These are phyloP conservation scores for Pseudogymnoascus verrucosus DNA, from an alignment of 2,329 filamentous ascomycete genomes.

Conservation along the genomic window DNA sequence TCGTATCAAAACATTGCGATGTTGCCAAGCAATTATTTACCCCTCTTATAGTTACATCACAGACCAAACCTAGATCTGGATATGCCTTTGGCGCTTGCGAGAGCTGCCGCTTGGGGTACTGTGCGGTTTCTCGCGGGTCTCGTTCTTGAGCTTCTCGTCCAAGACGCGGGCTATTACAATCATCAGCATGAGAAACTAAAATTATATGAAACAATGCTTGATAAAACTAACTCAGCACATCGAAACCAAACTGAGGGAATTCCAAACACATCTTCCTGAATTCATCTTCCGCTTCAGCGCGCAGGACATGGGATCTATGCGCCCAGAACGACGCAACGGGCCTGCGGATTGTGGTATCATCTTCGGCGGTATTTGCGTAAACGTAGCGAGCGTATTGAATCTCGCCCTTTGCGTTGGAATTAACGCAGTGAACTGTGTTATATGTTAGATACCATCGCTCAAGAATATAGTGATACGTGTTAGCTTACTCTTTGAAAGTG, in stretches of 20 bases:
- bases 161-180: constrained; percentile 47
- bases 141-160: constrained; percentile 59
- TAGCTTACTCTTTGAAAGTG: constrained; percentile 62
- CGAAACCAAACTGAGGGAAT: constrained; percentile 86
- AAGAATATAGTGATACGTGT: background rate
- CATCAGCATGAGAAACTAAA: constrained; percentile 16
- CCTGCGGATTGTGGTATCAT: constrained; percentile 66
- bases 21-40: background rate
- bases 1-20: background rate
- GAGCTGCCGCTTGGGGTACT: constrained; percentile 8
- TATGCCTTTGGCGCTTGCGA: constrained; percentile 5
- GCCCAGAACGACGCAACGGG: constrained; percentile 92
- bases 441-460: background rate
- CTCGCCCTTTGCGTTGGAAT: constrained; percentile 80
- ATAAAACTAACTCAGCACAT: constrained; percentile 66
- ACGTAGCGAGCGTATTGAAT: constrained; percentile 88
- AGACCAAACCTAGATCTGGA: background rate
- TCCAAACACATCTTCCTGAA: constrained; percentile 81
- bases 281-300: constrained; percentile 77
- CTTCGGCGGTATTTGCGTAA: constrained; percentile 64
- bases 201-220: background rate
- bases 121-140: constrained; percentile 49
- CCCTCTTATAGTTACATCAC: background rate
- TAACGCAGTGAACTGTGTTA: constrained; percentile 64
- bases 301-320: constrained; percentile 67